These are phyloP conservation scores for Blastobotrys peoriensis DNA, from an alignment of 805 yeast species.

Conservation along the genomic window DNA sequence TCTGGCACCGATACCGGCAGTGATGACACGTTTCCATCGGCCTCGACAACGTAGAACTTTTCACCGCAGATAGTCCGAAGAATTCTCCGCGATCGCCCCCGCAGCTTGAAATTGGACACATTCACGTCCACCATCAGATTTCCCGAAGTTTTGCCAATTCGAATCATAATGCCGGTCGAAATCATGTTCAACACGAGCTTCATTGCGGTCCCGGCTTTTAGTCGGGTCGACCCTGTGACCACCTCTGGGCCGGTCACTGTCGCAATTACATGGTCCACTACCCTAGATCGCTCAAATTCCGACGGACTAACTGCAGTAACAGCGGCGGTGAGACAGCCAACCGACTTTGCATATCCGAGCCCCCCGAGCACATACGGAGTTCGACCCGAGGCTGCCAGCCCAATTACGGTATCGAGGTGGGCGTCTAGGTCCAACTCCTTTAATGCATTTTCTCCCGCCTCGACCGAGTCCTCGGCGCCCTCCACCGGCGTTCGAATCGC, in stretches of 20 bases:
- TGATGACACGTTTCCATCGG: background rate
- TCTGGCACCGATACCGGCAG: background rate
- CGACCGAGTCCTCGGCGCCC: slow-evolving; percentile 24
- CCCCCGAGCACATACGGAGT: slow-evolving; percentile 27
- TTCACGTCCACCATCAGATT: slow-evolving; percentile 25
- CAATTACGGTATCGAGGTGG: slow-evolving; percentile 21
- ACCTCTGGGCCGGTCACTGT: slow-evolving; percentile 24
- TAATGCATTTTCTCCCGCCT: slow-evolving; percentile 20
- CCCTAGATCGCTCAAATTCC: slow-evolving; percentile 10
- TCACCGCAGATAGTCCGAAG: slow-evolving; percentile 16
- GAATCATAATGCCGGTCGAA: slow-evolving; percentile 22
- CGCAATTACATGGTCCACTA: slow-evolving; percentile 15
- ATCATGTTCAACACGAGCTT: slow-evolving; percentile 24
- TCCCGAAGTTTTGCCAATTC: slow-evolving; percentile 23
- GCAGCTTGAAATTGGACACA: slow-evolving; percentile 21
- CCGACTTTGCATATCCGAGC: slow-evolving; percentile 18
- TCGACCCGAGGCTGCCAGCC: slow-evolving; percentile 28
- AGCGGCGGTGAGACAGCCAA: slow-evolving; percentile 24
- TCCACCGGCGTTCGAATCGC: slow-evolving; percentile 25
- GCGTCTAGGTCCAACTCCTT: slow-evolving; percentile 14
- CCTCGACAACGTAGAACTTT: slow-evolving; percentile 3
- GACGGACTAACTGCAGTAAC: slow-evolving; percentile 20
- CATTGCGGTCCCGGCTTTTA: slow-evolving; percentile 27
- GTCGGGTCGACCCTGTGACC: slow-evolving; percentile 24
- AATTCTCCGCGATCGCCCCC: slow-evolving; percentile 18